These are phyloP conservation scores for Massarina eburnea DNA, from an alignment of 2,329 filamentous ascomycete genomes.

Conservation along the genomic window DNA sequence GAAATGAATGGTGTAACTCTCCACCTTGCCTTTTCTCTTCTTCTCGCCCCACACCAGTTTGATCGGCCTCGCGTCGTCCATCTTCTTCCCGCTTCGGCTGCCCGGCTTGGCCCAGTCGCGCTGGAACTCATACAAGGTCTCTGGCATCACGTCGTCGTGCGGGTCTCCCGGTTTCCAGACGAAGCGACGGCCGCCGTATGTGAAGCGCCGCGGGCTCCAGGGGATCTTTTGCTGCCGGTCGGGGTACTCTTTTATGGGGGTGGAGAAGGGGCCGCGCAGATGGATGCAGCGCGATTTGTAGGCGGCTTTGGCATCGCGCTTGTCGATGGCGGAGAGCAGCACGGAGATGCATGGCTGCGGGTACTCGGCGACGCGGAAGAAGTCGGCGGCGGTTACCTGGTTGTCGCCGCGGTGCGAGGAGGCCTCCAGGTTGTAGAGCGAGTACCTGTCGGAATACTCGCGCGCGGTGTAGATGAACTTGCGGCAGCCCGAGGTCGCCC, in stretches of 20 bases:
- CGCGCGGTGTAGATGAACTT: slow-evolving; percentile 42
- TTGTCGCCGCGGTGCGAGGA: slow-evolving; percentile 32
- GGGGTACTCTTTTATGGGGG: slow-evolving; percentile 39
- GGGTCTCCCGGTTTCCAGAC: slow-evolving; percentile 49
- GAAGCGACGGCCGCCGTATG: slow-evolving; percentile 39
- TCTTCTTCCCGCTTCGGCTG: slow-evolving; percentile 38
- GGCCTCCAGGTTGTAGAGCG: slow-evolving; percentile 39
- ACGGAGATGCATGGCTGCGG: slow-evolving; percentile 36
- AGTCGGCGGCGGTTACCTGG: slow-evolving; percentile 38
- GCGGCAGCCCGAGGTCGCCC: slow-evolving; percentile 35
- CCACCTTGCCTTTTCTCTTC: slow-evolving; percentile 39
- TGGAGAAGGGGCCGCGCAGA: slow-evolving; percentile 34
- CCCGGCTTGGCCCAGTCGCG: slow-evolving; percentile 39
- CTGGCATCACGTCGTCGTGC: slow-evolving; percentile 50
- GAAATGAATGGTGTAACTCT: slow-evolving; percentile 43
- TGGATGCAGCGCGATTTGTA: slow-evolving; percentile 42
- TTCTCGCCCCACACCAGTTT: slow-evolving; percentile 42
- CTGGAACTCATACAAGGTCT: slow-evolving; percentile 40
- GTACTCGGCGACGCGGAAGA: slow-evolving; percentile 40
- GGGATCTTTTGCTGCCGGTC: slow-evolving; percentile 42
- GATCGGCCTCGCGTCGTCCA: slow-evolving; percentile 33
- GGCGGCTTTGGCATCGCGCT: slow-evolving; percentile 33
- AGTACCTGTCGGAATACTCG: slow-evolving; percentile 39
- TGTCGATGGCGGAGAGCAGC: slow-evolving; percentile 39
- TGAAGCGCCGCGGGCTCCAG: slow-evolving; percentile 42